These are phyloP conservation scores for Tillandsia fasciculata DNA, from an alignment of 176 grass and related monocot species.

Conservation along the genomic window DNA sequence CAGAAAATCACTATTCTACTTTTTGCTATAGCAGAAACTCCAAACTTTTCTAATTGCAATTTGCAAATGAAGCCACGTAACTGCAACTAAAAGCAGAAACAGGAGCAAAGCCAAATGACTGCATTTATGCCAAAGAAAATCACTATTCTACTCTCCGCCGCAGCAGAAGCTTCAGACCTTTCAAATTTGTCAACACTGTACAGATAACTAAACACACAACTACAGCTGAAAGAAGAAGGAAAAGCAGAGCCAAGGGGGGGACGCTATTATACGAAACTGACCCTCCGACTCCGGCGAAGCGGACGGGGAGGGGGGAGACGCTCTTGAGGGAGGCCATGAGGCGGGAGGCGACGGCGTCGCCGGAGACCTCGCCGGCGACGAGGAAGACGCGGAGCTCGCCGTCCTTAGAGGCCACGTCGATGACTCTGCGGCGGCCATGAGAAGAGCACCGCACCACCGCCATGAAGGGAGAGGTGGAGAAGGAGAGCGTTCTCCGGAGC, in stretches of 20 bases:
- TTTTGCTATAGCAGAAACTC: too few species aligned
- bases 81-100: too few species aligned
- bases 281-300: constrained; percentile 81
- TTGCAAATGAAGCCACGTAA: too few species aligned
- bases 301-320: constrained; percentile 63
- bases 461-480: neutral
- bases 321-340: constrained; percentile 65
- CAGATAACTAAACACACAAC: too few species aligned
- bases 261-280: constrained; percentile 11
- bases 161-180: too few species aligned
- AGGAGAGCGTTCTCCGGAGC: constrained; percentile 4
- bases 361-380: constrained; percentile 91
- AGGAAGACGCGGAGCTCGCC: constrained; percentile 87
- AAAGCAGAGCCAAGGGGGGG: neutral
- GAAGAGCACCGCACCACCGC: neutral
- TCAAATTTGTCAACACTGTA: too few species aligned
- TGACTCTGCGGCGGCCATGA: constrained; percentile 22
- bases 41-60: too few species aligned
- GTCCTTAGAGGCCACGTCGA: constrained; percentile 54
- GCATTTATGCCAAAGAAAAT: too few species aligned
- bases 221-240: neutral
- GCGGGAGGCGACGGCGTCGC: constrained; percentile 73
- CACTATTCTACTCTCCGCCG: too few species aligned
- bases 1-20: too few species aligned
- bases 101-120: too few species aligned